These are phyloP conservation scores for Alnus glutinosa DNA, from an alignment of 306 rosid genomes.

Conservation along the genomic window DNA sequence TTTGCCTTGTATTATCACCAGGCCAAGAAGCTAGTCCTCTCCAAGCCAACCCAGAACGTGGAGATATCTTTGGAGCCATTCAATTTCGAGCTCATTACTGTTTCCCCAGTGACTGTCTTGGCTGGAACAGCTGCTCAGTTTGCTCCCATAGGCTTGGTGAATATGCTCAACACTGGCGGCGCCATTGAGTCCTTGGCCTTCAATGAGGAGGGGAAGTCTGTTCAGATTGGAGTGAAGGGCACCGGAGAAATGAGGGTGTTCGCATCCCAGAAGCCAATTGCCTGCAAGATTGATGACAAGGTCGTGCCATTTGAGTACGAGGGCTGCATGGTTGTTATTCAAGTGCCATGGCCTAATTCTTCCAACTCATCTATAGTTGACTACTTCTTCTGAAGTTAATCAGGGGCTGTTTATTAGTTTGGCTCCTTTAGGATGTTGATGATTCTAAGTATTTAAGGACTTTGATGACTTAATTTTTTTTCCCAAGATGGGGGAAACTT, in stretches of 20 bases:
- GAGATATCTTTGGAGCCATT: conserved; percentile 83
- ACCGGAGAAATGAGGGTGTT: conserved; percentile 75
- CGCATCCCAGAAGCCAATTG: conserved; percentile 62
- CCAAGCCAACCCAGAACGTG: conserved; percentile 43
- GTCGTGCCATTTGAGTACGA: conserved; percentile 56
- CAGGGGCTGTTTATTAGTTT: neutral
- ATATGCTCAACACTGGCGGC: conserved; percentile 89
- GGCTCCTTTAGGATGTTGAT: neutral
- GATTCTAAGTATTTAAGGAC: conserved; percentile 9
- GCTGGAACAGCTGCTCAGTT: conserved; percentile 44
- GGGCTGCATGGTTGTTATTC: conserved; percentile 54
- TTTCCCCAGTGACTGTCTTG: conserved; percentile 60
- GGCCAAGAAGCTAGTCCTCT: conserved; percentile 59
- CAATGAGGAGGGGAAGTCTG: conserved; percentile 35
- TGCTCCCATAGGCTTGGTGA: conserved; percentile 82
- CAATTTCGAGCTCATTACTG: conserved; percentile 78
- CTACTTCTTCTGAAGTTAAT: conserved; percentile 46
- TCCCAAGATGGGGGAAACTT: conserved; percentile 3
- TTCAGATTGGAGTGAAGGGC: conserved; percentile 64
- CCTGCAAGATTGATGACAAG: conserved; percentile 54
- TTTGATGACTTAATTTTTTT: conserved; percentile 21
- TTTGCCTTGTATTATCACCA: conserved; percentile 70
- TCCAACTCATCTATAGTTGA: conserved; percentile 54
- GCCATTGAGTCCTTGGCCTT: conserved; percentile 63
- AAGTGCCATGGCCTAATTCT: conserved; percentile 76